Evolutionary conservation across 2,329 filamentous ascomycete genomes (phyloP).

Genomic region (Arthrobotrys megalospora): DNA sequence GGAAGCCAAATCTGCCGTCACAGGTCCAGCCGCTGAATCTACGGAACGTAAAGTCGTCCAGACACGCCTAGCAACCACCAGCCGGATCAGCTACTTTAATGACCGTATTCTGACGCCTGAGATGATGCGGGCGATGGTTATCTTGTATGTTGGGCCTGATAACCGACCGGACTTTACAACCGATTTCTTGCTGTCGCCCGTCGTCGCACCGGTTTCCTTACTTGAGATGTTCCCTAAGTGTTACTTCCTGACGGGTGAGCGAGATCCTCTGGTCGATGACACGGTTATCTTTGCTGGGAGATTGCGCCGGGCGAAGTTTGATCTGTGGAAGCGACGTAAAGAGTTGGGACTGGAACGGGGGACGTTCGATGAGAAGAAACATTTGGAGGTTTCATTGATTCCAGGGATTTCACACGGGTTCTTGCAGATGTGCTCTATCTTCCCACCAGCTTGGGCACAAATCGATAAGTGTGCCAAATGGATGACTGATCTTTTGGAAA

Average conservation of each 20-base stretch:
- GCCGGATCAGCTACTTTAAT: slow-evolving; percentile 98
- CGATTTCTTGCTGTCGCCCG: slow-evolving; percentile 90
- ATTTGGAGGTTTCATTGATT: slow-evolving; percentile 85
- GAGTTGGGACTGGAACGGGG: slow-evolving; percentile 73
- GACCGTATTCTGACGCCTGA: slow-evolving; percentile 94
- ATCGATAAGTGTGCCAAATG: slow-evolving; percentile 83
- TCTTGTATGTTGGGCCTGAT: slow-evolving; percentile 94
- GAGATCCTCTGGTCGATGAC: slow-evolving; percentile 95
- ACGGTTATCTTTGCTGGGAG: slow-evolving; percentile 95
- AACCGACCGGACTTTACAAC: slow-evolving; percentile 92
- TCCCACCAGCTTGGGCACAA: slow-evolving; percentile 90
- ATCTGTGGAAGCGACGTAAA: slow-evolving; percentile 68
- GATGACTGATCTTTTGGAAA: slow-evolving; percentile 83
- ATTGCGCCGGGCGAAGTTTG: slow-evolving; percentile 82
- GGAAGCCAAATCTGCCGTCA: slow-evolving; percentile 52
- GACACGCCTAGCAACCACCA: slow-evolving; percentile 92
- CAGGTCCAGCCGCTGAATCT: slow-evolving; percentile 63
- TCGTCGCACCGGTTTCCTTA: slow-evolving; percentile 87
- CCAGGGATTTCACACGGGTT: slow-evolving; percentile 95
- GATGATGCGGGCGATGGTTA: slow-evolving; percentile 99
- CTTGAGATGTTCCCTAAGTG: slow-evolving; percentile 92
- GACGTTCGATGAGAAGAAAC: slow-evolving; percentile 79
- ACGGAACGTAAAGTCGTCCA: slow-evolving; percentile 69
- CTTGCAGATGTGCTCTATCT: slow-evolving; percentile 88
- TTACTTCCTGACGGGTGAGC: slow-evolving; percentile 93